Percentiles rank a stretch among this genome's conserved stretches.
Evolutionary conservation across 2,329 filamentous ascomycete genomes (phyloP).

Genomic region (Paraphaeosphaeria sporulosa): DNA sequence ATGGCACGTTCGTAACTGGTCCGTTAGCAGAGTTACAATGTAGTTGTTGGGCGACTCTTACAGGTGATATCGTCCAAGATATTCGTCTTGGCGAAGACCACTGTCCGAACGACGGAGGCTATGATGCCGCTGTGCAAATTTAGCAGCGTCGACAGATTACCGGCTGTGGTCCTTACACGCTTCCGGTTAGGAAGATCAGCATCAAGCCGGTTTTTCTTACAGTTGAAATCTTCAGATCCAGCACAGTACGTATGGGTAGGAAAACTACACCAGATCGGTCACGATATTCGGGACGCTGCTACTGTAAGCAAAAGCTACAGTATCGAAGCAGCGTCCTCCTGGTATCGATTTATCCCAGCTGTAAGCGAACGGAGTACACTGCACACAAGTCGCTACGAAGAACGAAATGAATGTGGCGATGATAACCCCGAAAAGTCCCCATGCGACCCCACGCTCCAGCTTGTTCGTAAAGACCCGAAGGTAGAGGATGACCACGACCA

Average conservation of each 20-base stretch:
- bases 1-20: constrained; percentile 22
- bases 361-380: constrained; percentile 34
- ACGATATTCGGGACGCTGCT: constrained; percentile 38
- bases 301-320: constrained; percentile 27
- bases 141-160: not conserved
- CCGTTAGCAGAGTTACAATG: not conserved
- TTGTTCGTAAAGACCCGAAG: constrained; percentile 37
- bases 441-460: constrained; percentile 28
- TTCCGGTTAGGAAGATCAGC: constrained; percentile 38
- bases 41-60: constrained; percentile 12
- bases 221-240: constrained; percentile 30
- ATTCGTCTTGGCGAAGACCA: constrained; percentile 26
- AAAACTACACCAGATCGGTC: constrained; percentile 33
- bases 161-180: constrained; percentile 26
- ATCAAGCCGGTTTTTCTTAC: constrained; percentile 29
- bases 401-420: constrained; percentile 31
- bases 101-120: constrained; percentile 33
- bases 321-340: constrained; percentile 32
- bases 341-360: constrained; percentile 38
- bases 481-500: constrained; percentile 33
- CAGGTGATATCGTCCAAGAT: constrained; percentile 32
- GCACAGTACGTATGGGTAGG: constrained; percentile 31
- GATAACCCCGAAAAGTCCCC: constrained; percentile 27
- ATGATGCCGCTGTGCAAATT: constrained; percentile 28
- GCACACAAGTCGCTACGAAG: constrained; percentile 30